phyloP scores from a whole-genome alignment of 768 basidiomycete genomes.

The Rhizopogon roseolus region DNA sequence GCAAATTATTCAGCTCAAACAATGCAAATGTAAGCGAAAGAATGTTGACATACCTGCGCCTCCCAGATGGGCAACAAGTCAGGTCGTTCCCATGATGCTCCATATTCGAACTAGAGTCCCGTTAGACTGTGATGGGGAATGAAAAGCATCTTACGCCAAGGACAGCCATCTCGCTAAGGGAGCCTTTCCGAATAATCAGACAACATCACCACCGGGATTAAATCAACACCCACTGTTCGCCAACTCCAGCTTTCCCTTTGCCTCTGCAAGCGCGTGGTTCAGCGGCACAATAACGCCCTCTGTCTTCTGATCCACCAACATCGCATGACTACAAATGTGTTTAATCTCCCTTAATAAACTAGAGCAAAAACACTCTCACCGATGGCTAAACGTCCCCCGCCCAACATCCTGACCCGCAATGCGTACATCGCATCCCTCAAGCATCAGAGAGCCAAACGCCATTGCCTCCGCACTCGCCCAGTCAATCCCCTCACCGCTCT shows the following conservation, averaged over 20 bases:
- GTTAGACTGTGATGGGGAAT: not conserved
- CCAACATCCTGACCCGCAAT: constrained; percentile 95
- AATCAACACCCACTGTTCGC: constrained; percentile 68
- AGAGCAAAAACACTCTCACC: constrained; percentile 28
- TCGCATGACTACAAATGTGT: constrained; percentile 57
- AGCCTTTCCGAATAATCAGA: constrained; percentile 44
- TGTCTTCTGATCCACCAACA: constrained; percentile 85
- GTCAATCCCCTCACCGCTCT: constrained; percentile 69
- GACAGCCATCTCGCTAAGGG: constrained; percentile 85
- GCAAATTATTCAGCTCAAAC: not conserved
- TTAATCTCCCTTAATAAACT: not conserved
- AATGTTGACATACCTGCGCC: constrained; percentile 54
- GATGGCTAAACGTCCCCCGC: constrained; percentile 83
- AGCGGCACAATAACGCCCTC: constrained; percentile 79
- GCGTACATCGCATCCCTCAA: constrained; percentile 76
- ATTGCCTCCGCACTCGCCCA: constrained; percentile 92
- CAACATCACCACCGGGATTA: not conserved
- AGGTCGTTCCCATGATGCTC: constrained; percentile 85
- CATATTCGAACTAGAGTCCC: constrained; percentile 75
- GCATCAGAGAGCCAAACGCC: constrained; percentile 84
- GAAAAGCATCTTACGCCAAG: constrained; percentile 56
- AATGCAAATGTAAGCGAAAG: not conserved
- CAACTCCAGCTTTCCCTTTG: constrained; percentile 69
- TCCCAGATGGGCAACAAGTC: constrained; percentile 87
- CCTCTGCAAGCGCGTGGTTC: constrained; percentile 55